Conservation (phyloP, 164 flowering plant species). For the Chimonanthus salicifolius region DNA sequence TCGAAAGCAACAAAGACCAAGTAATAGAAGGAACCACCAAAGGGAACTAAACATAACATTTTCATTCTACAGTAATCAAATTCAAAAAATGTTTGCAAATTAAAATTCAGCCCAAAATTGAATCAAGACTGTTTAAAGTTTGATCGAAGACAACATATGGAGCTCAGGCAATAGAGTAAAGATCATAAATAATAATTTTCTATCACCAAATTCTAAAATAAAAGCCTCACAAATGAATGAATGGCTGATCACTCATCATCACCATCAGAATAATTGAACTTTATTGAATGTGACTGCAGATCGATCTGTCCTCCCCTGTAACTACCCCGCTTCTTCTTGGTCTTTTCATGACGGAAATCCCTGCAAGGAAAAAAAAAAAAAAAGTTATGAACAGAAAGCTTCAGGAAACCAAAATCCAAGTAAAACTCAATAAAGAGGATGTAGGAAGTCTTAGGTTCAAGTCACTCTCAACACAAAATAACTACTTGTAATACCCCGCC, state of each 20-base stretch:
- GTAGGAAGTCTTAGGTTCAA: too few relatives aligned
- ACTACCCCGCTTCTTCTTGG: conserved; percentile 90
- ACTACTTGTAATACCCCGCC: too few relatives aligned
- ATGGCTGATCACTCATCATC: conserved; percentile 28
- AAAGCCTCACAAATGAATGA: background rate
- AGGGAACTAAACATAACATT: too few relatives aligned
- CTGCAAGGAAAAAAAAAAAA: conserved; percentile 24
- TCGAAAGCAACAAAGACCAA: background rate
- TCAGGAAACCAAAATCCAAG: background rate
- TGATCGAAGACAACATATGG: background rate
- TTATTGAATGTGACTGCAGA: conserved; percentile 66
- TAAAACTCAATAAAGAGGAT: background rate
- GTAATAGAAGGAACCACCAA: background rate
- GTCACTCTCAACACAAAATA: too few relatives aligned
- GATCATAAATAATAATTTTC: background rate
- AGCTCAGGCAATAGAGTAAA: background rate
- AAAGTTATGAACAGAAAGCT: background rate
- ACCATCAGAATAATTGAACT: conserved; percentile 69
- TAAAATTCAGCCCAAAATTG: background rate
- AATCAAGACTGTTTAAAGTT: background rate
- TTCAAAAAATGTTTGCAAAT: background rate
- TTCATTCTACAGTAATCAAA: too few relatives aligned
- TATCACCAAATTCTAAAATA: background rate
- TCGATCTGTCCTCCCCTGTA: conserved; percentile 94
- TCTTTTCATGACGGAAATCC: conserved; percentile 89